Evolutionary conservation across 495 filamentous ascomycete genomes (phyloP).

Genomic region (Penicillium alfredii): DNA sequence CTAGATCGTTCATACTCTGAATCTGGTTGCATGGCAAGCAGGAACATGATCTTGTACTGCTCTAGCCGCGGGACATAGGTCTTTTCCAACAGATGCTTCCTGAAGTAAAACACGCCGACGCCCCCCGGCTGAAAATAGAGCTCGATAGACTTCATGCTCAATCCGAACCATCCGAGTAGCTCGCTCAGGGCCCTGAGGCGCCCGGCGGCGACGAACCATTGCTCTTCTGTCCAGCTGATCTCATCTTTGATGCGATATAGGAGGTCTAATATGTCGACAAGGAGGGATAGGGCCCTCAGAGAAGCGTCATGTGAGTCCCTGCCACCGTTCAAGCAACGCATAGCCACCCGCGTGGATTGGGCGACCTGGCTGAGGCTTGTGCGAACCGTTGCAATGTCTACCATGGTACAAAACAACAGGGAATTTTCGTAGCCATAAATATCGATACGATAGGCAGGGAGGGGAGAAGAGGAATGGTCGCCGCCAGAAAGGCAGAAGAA

Average conservation of each 20-base stretch:
- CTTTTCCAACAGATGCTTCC: constrained; percentile 25
- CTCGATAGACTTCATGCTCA: constrained; percentile 23
- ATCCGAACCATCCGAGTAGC: constrained; percentile 16
- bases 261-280: constrained; percentile 21
- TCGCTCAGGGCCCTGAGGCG: constrained; percentile 21
- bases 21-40: constrained; percentile 26
- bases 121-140: constrained; percentile 32
- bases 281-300: constrained; percentile 11
- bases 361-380: constrained; percentile 11
- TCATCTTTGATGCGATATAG: constrained; percentile 23
- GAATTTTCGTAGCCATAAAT: no score
- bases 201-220: constrained; percentile 18
- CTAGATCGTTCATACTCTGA: constrained; percentile 14
- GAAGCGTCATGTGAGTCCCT: constrained; percentile 18
- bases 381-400: constrained; percentile 11
- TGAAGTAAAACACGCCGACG: constrained; percentile 21
- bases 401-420: constrained; percentile 16
- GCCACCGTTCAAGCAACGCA: constrained; percentile 16
- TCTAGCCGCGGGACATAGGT: constrained; percentile 25
- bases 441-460: no score
- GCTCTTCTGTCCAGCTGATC: constrained; percentile 20
- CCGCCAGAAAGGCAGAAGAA: background rate
- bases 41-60: constrained; percentile 27
- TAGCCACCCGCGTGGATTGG: constrained; percentile 13
- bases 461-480: constrained; percentile 5